Evolutionary conservation across 108 stramenopile species (phyloP), one percentile per base, ranked within the genome.

Genomic region (Pseudonitzschia multistriata): DNA sequence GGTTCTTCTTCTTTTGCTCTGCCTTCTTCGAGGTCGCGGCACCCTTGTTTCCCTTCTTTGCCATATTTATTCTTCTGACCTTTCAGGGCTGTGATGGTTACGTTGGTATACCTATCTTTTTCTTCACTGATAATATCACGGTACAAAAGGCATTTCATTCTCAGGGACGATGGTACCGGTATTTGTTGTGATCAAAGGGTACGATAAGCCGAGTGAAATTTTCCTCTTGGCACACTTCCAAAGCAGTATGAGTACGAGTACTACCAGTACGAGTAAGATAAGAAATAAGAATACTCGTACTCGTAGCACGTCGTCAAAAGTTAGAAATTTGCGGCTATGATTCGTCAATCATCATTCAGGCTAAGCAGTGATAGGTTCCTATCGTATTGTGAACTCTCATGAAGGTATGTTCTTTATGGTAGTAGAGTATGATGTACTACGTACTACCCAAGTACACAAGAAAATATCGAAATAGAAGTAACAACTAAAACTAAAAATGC

Each of bases 1-100:
- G 80, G 11, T 87, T 82, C 74, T 96, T 96, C 71, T 96, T 90
- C 81, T 96, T 96, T 67, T 92, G 89, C 36, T 75, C 66, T 6
- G 88, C 70, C 81, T 94, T 94, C 79, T 91, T 91, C 67, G 86
- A 88, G 17, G 71, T 25, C 17, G 31, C 57, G 29, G 31, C 27
- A 0, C n/a, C 13, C 2, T 14, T n/a, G 33, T 59, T 59, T 30
- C 31, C 31, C 24, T 59, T 59, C 34, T 59, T 35, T 14, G 57
- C 31, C 34, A 33, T 59, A 30, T 59, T 59, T 3, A n/a, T 59
- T 35, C 8, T 15, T 3, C 0, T 59, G 57, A 8, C 17, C 8
- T 17, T 45, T 45, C 42, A 1, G 42, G 42, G 42, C 5, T 37
- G 37, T 37, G 37, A 8, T 37, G 37, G 6, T 8, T 5, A 37